Conservation (phyloP, 441 rosid species). For the Isatis lusitanica region DNA sequence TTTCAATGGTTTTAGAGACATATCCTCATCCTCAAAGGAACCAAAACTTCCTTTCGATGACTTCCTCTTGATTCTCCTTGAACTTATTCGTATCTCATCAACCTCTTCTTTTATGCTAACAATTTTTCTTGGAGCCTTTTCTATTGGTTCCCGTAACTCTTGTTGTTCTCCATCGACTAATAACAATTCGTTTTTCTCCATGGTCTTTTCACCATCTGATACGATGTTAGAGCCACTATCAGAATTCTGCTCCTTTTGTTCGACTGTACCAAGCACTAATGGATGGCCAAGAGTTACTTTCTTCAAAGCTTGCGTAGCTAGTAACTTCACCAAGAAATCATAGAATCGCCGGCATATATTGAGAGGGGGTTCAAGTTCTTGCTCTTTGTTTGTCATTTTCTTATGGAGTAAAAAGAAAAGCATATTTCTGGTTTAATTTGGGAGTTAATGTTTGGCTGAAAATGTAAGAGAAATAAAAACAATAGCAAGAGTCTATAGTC, state of each 20-base stretch:
- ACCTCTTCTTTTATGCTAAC: slow-evolving; percentile 35
- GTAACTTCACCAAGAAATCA: slow-evolving; percentile 18
- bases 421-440: slow-evolving; percentile 10
- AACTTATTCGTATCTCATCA: slow-evolving; percentile 33
- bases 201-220: slow-evolving; percentile 1
- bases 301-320: slow-evolving; percentile 18
- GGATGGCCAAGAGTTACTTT: slow-evolving; percentile 19
- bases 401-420: slow-evolving; percentile 14
- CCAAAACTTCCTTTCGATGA: slow-evolving; percentile 27
- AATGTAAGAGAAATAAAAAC: neutral
- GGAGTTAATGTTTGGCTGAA: neutral
- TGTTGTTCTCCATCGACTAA: neutral
- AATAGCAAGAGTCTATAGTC: neutral
- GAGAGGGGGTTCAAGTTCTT: neutral
- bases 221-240: slow-evolving; percentile 12
- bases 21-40: slow-evolving; percentile 12
- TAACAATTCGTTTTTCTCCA: neutral
- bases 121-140: slow-evolving; percentile 29
- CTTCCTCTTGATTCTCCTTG: slow-evolving; percentile 33
- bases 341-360: slow-evolving; percentile 22
- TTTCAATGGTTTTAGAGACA: slow-evolving; percentile 33
- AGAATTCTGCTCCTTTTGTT: slow-evolving; percentile 3
- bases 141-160: slow-evolving; percentile 10
- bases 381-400: neutral
- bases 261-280: neutral